A percentile compares a stretch with the other conserved stretches of the same genome.
Conservation (phyloP, 257 asterid species). For the Nicotiana sylvestris region DNA sequence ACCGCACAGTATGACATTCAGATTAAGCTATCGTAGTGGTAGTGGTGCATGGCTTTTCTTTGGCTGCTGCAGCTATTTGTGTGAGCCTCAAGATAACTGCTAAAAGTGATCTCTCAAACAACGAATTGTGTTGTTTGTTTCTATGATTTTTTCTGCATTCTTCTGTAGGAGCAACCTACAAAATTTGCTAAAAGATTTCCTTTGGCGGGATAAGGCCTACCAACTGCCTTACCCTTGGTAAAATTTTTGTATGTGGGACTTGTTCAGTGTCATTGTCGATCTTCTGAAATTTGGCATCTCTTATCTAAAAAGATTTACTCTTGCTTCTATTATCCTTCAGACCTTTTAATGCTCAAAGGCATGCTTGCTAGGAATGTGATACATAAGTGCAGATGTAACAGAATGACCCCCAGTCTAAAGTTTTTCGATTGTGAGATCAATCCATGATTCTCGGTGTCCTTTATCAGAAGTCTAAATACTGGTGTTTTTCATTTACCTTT, state of each 20-base stretch:
- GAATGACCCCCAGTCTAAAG: not conserved
- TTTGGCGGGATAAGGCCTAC: not conserved
- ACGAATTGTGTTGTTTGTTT: not conserved
- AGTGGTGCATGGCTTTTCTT: not conserved
- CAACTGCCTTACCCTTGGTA: not conserved
- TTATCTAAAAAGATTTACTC: not conserved
- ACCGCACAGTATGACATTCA: not conserved
- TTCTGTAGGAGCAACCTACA: not conserved
- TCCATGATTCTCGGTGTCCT: not conserved
- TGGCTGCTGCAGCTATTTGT: not conserved
- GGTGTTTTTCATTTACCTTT: not conserved
- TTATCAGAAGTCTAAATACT: not conserved
- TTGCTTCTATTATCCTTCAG: not conserved
- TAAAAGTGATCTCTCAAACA: not conserved
- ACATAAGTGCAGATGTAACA: not conserved
- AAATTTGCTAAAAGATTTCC: not conserved
- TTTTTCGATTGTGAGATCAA: not conserved
- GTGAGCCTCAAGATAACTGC: not conserved
- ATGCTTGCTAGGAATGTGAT: not conserved
- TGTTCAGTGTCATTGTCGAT: not conserved
- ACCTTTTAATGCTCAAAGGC: not conserved
- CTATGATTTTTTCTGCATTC: not conserved
- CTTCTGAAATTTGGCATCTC: not conserved
- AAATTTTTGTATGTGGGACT: not conserved
- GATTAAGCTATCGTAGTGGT: not conserved